Percentiles rank a stretch among this genome's conserved stretches.
Evolutionary conservation across 805 yeast genomes (phyloP).

Genomic region (Brettanomyces bruxellensis): DNA sequence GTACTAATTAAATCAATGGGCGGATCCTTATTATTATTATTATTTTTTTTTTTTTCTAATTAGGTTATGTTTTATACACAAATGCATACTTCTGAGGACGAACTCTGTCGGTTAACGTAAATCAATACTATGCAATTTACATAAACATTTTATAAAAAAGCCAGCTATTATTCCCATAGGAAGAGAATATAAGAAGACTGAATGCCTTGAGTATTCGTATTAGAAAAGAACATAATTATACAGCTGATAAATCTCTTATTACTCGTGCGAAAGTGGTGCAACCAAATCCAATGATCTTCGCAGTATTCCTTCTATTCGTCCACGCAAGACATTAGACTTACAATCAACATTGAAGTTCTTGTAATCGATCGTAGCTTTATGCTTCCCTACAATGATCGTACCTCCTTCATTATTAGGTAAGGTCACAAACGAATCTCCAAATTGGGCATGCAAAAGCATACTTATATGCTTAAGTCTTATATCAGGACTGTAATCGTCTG

Average conservation of each 20-base stretch:
- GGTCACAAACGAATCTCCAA: conserved; percentile 63
- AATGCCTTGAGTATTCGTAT: neutral
- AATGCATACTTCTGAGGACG: too few species aligned
- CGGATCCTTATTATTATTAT: too few species aligned
- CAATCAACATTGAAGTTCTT: conserved; percentile 58
- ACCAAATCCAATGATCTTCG: conserved; percentile 71
- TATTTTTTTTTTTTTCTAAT: too few species aligned
- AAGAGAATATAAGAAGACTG: neutral
- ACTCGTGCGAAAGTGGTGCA: conserved; percentile 60
- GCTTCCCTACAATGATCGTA: conserved; percentile 61
- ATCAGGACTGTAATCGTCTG: conserved; percentile 26
- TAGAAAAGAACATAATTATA: neutral
- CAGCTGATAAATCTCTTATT: neutral
- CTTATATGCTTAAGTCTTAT: conserved; percentile 46
- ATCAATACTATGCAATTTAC: too few species aligned
- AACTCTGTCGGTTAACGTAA: too few species aligned
- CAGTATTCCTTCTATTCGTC: conserved; percentile 74
- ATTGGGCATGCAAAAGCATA: conserved; percentile 68
- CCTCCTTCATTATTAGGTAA: conserved; percentile 39
- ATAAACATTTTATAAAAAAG: neutral
- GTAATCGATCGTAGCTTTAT: conserved; percentile 62
- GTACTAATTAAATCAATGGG: too few species aligned
- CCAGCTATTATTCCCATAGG: neutral
- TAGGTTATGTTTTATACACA: too few species aligned
- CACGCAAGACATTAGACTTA: conserved; percentile 63